Percentiles rank a stretch among this genome's conserved stretches.
These are phyloP conservation scores for Wallacemonas sp. DNA, from an alignment of 208 protist genomes.

Conservation along the genomic window DNA sequence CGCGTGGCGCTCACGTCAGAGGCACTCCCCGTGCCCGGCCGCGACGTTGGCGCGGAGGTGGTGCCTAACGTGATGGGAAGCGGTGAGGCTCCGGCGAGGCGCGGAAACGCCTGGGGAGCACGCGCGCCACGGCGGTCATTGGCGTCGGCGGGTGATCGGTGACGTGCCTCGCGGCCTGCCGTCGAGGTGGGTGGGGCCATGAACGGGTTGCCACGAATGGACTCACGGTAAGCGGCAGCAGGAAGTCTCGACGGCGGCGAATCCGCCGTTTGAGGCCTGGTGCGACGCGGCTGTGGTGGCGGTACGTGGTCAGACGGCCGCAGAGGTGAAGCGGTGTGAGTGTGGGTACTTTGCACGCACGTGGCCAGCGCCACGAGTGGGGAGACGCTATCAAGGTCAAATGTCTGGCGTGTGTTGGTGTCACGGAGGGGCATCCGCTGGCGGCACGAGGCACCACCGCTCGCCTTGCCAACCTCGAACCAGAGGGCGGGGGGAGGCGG, in stretches of 20 bases:
- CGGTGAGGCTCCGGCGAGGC: too few relatives aligned
- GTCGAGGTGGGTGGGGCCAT: neutral
- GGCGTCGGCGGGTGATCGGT: neutral
- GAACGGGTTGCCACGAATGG: constrained; percentile 4
- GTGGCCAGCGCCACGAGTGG: constrained; percentile 35
- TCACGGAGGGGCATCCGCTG: constrained; percentile 30
- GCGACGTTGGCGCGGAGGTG: neutral
- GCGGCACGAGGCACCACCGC: neutral
- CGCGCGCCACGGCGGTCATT: constrained; percentile 1
- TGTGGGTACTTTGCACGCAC: constrained; percentile 23
- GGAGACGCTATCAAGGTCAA: constrained; percentile 44
- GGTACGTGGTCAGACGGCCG: too few relatives aligned
- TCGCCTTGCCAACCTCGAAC: constrained; percentile 6
- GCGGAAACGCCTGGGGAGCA: constrained; percentile 13
- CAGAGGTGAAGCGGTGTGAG: too few relatives aligned
- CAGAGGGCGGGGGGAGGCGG: constrained; percentile 2
- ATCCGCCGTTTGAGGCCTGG: too few relatives aligned
- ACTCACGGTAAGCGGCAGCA: neutral
- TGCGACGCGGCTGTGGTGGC: too few relatives aligned
- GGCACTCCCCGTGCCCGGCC: neutral
- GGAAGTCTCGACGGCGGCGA: too few relatives aligned
- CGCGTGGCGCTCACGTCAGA: neutral
- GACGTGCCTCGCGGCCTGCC: too few relatives aligned
- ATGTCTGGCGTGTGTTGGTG: constrained; percentile 23
- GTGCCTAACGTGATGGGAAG: neutral